Evolutionary conservation across 768 basidiomycete genomes (phyloP).

Genomic region (Chiua virens): DNA sequence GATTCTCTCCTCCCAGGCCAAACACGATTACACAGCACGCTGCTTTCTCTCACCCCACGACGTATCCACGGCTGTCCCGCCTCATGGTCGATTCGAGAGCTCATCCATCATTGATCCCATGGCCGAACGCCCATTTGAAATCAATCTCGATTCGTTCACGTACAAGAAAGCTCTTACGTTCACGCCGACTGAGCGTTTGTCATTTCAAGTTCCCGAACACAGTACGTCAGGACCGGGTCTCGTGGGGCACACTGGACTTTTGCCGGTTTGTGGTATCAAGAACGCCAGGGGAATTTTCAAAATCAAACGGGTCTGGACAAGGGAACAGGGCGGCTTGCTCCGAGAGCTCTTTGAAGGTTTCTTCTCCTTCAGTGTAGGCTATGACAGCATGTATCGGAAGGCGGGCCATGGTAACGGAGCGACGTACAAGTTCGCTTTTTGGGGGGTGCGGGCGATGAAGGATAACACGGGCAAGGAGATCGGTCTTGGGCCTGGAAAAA

Average conservation of each 20-base stretch:
- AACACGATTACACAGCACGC: constrained; percentile 37
- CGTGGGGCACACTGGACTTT: constrained; percentile 25
- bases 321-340: constrained; percentile 10
- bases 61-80: constrained; percentile 8
- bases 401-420: constrained; percentile 37
- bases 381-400: constrained; percentile 34
- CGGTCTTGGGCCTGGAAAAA: constrained; percentile 31
- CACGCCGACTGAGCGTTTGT: constrained; percentile 25
- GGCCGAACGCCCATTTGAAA: constrained; percentile 35
- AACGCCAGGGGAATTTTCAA: constrained; percentile 35
- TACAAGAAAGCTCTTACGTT: constrained; percentile 27
- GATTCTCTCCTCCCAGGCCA: constrained; percentile 39
- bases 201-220: constrained; percentile 26
- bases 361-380: constrained; percentile 36
- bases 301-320: constrained; percentile 36
- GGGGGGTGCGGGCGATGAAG: constrained; percentile 39
- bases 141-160: constrained; percentile 26
- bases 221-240: constrained; percentile 26
- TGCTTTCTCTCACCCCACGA: constrained; percentile 24
- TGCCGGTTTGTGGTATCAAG: constrained; percentile 33
- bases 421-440: constrained; percentile 32
- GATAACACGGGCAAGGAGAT: constrained; percentile 34
- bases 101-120: constrained; percentile 33
- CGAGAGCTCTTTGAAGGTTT: constrained; percentile 43
- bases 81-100: constrained; percentile 27